Conservation (phyloP, 2,329 filamentous ascomycete genomes). For the Talaromyces verruculosus region DNA sequence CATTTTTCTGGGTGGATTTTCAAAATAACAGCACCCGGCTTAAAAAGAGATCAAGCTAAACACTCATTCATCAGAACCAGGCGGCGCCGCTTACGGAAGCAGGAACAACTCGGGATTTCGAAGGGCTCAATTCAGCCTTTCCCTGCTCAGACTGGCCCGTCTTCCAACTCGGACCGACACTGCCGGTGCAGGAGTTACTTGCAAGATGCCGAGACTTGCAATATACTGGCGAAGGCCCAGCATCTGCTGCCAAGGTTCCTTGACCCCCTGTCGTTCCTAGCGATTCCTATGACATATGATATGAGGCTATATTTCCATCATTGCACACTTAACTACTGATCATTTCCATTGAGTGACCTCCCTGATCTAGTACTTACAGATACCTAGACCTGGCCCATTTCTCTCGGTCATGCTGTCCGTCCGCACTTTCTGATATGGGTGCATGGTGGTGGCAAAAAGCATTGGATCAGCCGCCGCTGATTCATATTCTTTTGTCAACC, state of each 20-base stretch:
- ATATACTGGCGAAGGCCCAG: neutral
- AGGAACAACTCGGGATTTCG: neutral
- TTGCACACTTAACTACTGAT: neutral
- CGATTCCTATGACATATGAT: neutral
- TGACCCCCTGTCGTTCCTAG: neutral
- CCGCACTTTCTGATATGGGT: neutral
- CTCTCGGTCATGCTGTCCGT: neutral
- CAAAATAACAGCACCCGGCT: neutral
- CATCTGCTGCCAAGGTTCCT: neutral
- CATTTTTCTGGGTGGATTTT: neutral
- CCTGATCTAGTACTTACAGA: neutral
- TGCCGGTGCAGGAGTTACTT: neutral
- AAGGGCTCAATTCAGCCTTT: neutral
- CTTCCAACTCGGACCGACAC: neutral
- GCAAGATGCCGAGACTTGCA: neutral
- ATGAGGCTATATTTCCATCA: neutral
- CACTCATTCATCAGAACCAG: neutral
- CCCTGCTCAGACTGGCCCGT: neutral
- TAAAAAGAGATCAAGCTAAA: neutral
- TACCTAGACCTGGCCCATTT: neutral
- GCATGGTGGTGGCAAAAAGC: neutral
- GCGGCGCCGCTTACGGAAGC: neutral
- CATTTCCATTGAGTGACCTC: neutral
- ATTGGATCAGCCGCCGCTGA: neutral
- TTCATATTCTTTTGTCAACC: neutral